Conservation (phyloP, 371 early-diverging fungal genomes). For the Mucor ambiguus region DNA sequence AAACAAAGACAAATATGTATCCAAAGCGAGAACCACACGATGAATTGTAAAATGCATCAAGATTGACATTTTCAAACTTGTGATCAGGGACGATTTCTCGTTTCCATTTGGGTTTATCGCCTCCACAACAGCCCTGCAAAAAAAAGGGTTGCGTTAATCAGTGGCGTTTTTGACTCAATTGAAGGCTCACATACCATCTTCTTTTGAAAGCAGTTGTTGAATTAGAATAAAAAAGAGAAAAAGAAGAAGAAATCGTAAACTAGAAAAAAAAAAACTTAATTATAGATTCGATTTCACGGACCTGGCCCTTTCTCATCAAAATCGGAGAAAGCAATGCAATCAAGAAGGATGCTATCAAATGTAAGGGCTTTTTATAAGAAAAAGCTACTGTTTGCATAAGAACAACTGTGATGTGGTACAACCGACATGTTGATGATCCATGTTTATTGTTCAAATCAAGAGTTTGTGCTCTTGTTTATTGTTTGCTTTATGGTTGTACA, state of each 20-base stretch:
- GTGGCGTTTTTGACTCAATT: background rate
- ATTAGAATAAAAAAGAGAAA: background rate
- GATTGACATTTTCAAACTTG: constrained; percentile 85
- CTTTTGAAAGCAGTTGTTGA: background rate
- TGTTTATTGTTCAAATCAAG: background rate
- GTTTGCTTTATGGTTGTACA: background rate
- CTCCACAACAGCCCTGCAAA: constrained; percentile 16
- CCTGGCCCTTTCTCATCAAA: background rate
- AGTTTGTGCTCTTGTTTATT: background rate
- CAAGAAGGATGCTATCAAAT: background rate
- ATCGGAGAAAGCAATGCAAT: background rate
- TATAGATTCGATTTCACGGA: background rate
- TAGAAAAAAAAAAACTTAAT: background rate
- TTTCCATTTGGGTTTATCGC: constrained; percentile 69
- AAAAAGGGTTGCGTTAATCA: background rate
- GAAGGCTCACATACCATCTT: background rate
- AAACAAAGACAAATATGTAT: constrained; percentile 68
- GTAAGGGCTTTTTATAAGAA: background rate
- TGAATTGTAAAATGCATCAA: constrained; percentile 72
- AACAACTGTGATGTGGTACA: background rate
- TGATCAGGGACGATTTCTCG: constrained; percentile 81
- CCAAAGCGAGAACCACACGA: constrained; percentile 45
- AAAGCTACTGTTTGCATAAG: no score
- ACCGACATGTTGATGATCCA: background rate
- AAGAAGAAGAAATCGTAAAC: background rate